Evolutionary conservation across 129 eudicot species (phyloP).

Genomic region (Mikania micrantha): DNA sequence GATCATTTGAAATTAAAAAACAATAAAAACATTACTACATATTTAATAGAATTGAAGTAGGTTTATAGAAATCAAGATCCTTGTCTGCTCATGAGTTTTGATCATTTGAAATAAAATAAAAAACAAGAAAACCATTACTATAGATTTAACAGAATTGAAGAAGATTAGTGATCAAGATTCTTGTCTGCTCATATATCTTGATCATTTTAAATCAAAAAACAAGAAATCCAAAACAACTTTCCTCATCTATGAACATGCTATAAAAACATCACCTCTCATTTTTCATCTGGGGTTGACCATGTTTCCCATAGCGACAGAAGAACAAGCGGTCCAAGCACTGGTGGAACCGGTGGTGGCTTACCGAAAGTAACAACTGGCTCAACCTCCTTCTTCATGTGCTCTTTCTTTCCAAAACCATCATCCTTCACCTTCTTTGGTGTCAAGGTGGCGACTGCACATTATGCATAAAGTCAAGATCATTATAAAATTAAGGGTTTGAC

Average conservation of each 20-base stretch:
- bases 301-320: slow-evolving; percentile 56
- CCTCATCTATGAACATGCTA: not conserved
- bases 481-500: not conserved
- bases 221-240: not conserved
- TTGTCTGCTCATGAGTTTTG: too few species aligned
- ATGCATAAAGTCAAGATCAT: not conserved
- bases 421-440: slow-evolving; percentile 49
- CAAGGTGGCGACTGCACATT: slow-evolving; percentile 37
- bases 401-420: slow-evolving; percentile 38
- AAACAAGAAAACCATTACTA: too few species aligned
- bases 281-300: slow-evolving; percentile 56
- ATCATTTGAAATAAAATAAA: too few species aligned
- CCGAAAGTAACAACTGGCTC: slow-evolving; percentile 66
- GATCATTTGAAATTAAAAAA: too few species aligned
- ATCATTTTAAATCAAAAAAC: slow-evolving; percentile 16
- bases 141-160: too few species aligned
- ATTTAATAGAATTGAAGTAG: too few species aligned
- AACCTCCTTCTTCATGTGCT: slow-evolving; percentile 29
- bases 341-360: slow-evolving; percentile 75
- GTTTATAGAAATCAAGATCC: too few species aligned
- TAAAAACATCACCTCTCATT: slow-evolving; percentile 30
- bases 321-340: slow-evolving; percentile 65
- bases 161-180: slow-evolving; percentile 26
- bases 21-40: too few species aligned
- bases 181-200: slow-evolving; percentile 13